Conservation (phyloP, 192 early-diverging fungal genomes). For the Linnemannia hyalina region DNA sequence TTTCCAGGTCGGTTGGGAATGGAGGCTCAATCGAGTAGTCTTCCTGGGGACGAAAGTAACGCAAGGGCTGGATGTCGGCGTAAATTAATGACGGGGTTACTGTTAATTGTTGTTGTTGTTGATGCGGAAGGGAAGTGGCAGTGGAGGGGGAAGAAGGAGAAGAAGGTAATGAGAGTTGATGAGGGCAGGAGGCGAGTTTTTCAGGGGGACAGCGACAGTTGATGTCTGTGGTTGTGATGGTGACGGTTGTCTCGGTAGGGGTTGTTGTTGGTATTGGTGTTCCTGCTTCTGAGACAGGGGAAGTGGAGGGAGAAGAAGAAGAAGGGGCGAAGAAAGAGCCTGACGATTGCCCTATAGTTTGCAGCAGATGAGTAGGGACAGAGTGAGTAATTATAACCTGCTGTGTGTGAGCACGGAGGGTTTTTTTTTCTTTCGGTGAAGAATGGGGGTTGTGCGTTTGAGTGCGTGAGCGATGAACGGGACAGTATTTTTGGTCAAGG, state of each 20-base stretch:
- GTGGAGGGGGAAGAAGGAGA: too few species aligned
- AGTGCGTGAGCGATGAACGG: not conserved
- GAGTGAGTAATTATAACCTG: not conserved
- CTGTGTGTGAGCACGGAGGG: not conserved
- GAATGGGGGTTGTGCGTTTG: not conserved
- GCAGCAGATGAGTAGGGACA: not conserved
- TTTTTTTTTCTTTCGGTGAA: not conserved
- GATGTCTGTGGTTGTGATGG: slow-evolving; percentile 19
- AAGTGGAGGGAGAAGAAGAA: not conserved
- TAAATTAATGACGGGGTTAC: not conserved
- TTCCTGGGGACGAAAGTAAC: not conserved
- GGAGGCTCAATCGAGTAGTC: not conserved
- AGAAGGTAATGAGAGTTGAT: not conserved
- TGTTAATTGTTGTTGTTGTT: not conserved
- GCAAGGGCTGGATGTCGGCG: slow-evolving; percentile 12
- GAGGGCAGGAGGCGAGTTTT: slow-evolving; percentile 6
- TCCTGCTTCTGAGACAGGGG: not conserved
- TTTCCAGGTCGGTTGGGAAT: not conserved
- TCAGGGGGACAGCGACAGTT: not conserved
- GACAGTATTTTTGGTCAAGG: not conserved
- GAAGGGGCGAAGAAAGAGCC: not conserved
- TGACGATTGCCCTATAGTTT: not conserved
- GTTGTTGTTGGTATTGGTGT: not conserved
- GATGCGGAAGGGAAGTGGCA: not conserved
- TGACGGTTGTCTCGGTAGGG: slow-evolving; percentile 16